These are phyloP conservation scores for Rhexocercosporidium sp. DNA, from an alignment of 2,329 filamentous ascomycete species.

Conservation along the genomic window DNA sequence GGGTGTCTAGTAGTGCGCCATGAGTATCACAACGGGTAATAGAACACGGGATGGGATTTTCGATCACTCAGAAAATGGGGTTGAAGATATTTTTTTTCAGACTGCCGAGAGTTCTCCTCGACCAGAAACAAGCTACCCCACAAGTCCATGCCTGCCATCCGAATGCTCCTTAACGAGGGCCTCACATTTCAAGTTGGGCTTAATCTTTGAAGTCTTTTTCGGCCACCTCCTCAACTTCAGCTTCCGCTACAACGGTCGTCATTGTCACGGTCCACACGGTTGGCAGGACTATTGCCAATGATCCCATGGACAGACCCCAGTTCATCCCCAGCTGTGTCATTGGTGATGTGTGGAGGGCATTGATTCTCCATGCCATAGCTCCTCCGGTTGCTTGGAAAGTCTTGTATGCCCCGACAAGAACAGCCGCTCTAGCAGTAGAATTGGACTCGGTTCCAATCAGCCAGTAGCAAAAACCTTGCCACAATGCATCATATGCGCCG, in stretches of 20 bases:
- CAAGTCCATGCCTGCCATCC: no score
- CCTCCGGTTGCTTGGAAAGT: neutral
- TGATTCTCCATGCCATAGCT: constrained; percentile 4
- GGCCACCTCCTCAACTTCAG: neutral
- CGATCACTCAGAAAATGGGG: no score
- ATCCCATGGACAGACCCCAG: neutral
- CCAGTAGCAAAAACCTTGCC: neutral
- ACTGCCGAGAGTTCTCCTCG: no score
- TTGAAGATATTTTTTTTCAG: no score
- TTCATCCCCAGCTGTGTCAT: constrained; percentile 1
- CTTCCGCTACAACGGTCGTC: neutral
- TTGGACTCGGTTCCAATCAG: neutral
- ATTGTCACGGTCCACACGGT: neutral
- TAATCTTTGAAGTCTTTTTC: neutral
- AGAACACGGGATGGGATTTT: neutral
- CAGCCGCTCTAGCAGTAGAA: neutral
- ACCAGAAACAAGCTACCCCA: no score
- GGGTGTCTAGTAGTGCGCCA: neutral
- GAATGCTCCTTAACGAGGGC: no score
- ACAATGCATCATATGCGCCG: neutral
- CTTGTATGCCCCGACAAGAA: neutral
- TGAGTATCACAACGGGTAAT: neutral
- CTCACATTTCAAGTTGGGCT: no score
- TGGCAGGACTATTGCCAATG: neutral
- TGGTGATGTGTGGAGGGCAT: neutral